Evolutionary conservation across 345 rosid genomes (phyloP), one percentile per base, ranked within the genome.

Genomic region (Citrus mangshanensis): DNA sequence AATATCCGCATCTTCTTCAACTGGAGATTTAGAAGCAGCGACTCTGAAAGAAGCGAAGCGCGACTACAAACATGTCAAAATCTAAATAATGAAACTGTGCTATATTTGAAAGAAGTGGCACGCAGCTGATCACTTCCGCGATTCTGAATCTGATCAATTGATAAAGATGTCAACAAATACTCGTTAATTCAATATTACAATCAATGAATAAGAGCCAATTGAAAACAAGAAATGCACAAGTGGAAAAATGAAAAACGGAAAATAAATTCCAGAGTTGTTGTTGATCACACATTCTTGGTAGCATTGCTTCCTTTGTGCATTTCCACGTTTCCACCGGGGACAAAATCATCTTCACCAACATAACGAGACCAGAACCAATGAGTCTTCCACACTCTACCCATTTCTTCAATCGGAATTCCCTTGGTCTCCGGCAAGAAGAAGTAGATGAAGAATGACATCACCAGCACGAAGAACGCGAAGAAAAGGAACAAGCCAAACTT

Each of bases 331-430:
- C 83, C 88, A 69, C 68, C 38, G 0, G 83, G 46, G 42, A 75
- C 62, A 30, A 54, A 79, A 19, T 80, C 88, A 24, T 74, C 80
- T 14, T 78, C 88, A 0, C 83, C 60, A 4, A 89, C 91, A 40
- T 55, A 92, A 49, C 87, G 86, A 10, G 92, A 83, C 96, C 93
- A 92, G 81, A 74, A 90, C 92, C 93, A 89, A 34, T 92, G 93
- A 2, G 78, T 38, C 83, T 75, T 88, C 96, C 96, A 92, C 2
- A 92, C 93, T 28, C 5, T 81, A 6, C 79, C 78, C 93, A 90
- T 90, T 79, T 92, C 93, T 82, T 92, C 96, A 37, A 92, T 92
- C 2, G 96, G 93, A 30, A 92, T 87, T 0, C 90, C 89, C 79
- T 89, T 90, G 1, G 93, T 92, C 85, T 92, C 96, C 0, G 96